A percentile compares a stretch with the other conserved stretches of the same genome.
Evolutionary conservation across 345 rosid genomes (phyloP).

Genomic region (Anacardium occidentale): DNA sequence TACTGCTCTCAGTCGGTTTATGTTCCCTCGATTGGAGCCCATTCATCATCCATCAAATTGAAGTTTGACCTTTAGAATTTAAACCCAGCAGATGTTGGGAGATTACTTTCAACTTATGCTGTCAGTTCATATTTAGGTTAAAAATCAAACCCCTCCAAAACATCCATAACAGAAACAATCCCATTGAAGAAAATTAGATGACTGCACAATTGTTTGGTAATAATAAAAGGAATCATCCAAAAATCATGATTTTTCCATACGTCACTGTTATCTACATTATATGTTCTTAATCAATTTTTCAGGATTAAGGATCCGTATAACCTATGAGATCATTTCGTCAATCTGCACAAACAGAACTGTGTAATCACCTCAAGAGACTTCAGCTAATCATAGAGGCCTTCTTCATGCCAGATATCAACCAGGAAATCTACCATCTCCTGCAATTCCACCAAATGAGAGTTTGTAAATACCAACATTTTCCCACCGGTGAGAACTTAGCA

Average conservation of each 20-base stretch:
- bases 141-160: constrained; percentile 1
- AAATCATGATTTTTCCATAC: too few relatives aligned
- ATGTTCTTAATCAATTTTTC: background rate
- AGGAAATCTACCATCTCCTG: constrained; percentile 48
- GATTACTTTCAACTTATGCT: background rate
- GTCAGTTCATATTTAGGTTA: constrained; percentile 1
- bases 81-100: too few relatives aligned
- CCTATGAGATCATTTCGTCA: constrained; percentile 14
- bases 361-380: constrained; percentile 13
- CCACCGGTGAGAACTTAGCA: background rate
- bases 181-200: background rate
- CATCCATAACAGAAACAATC: background rate
- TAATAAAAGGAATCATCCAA: background rate
- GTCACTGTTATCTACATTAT: background rate
- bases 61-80: too few relatives aligned
- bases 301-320: background rate
- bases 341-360: constrained; percentile 10
- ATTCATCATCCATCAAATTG: too few relatives aligned
- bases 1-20: too few relatives aligned
- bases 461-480: background rate
- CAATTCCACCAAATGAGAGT: constrained; percentile 18
- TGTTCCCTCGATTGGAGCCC: too few relatives aligned
- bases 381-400: constrained; percentile 28
- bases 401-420: constrained; percentile 37
- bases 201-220: background rate